Percentiles rank a stretch among this genome's conserved stretches.
phyloP scores from a whole-genome alignment of 2,329 filamentous ascomycete species.

The Diaporthe australafricana region DNA sequence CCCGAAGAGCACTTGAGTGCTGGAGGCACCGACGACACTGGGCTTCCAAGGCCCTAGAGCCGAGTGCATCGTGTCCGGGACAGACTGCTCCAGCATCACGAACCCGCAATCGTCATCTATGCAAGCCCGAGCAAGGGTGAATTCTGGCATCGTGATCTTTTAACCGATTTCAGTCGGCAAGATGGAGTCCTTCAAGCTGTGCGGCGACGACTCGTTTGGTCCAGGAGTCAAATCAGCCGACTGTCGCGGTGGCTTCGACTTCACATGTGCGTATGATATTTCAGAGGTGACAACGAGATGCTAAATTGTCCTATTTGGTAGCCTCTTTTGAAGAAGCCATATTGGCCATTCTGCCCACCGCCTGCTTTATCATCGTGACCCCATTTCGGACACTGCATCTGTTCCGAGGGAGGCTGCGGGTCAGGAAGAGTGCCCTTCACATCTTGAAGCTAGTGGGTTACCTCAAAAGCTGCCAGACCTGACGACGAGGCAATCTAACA shows the following conservation, averaged over 20 bases:
- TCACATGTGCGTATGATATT: conserved; percentile 23
- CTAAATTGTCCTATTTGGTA: neutral
- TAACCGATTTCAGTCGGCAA: no score
- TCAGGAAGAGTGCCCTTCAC: conserved; percentile 30
- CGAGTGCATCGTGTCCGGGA: no score
- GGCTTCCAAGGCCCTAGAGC: no score
- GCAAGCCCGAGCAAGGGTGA: no score
- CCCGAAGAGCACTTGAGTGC: no score
- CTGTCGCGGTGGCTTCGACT: conserved; percentile 37
- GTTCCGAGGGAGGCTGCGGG: conserved; percentile 11
- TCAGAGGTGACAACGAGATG: neutral
- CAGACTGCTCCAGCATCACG: no score
- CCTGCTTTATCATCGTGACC: conserved; percentile 31
- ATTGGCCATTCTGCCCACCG: conserved; percentile 31
- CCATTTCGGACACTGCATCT: conserved; percentile 25
- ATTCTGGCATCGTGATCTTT: neutral
- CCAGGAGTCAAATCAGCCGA: conserved; percentile 29
- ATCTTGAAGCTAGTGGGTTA: conserved; percentile 22
- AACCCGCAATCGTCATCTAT: no score
- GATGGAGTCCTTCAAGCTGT: conserved; percentile 4
- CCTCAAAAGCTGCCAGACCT: neutral
- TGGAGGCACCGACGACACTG: no score
- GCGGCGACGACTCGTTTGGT: conserved; percentile 36
- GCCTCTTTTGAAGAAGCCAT: conserved; percentile 36
- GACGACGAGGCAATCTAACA: neutral